Conservation (phyloP, 805 yeast species). For the Ogataea methylovora region DNA sequence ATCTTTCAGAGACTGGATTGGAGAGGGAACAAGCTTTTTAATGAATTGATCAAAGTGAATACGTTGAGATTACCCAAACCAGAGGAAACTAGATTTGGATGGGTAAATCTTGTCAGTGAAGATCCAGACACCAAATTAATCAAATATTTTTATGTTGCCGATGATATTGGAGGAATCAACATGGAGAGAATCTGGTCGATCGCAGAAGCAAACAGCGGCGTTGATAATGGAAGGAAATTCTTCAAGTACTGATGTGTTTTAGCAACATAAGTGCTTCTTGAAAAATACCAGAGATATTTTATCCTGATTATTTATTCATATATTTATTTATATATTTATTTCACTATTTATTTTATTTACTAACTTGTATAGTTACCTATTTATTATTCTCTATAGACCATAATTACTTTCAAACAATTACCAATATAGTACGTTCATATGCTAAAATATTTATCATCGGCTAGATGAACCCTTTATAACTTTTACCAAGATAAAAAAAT, state of each 20-base stretch:
- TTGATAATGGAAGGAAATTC: constrained; percentile 57
- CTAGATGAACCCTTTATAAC: no score
- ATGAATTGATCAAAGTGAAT: constrained; percentile 48
- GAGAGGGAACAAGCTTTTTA: constrained; percentile 60
- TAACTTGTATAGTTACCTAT: constrained; percentile 1
- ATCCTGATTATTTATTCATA: background rate
- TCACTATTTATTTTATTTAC: background rate
- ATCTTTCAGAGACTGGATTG: constrained; percentile 60
- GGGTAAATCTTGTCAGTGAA: constrained; percentile 39
- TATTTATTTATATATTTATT: background rate
- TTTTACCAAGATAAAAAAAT: no score
- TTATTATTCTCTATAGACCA: background rate
- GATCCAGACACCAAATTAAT: constrained; percentile 27
- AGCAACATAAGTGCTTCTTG: background rate
- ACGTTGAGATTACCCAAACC: constrained; percentile 31
- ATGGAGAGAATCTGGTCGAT: constrained; percentile 86
- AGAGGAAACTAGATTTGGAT: constrained; percentile 34
- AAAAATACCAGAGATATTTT: no score
- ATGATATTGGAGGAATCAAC: constrained; percentile 70
- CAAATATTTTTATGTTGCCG: constrained; percentile 50
- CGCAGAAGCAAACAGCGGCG: constrained; percentile 59
- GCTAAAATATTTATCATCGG: no score
- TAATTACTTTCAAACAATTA: no score
- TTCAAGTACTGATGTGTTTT: no score
- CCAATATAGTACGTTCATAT: no score